phyloP scores from a whole-genome alignment of 2,329 filamentous ascomycete genomes.

The Alternaria sp. region DNA sequence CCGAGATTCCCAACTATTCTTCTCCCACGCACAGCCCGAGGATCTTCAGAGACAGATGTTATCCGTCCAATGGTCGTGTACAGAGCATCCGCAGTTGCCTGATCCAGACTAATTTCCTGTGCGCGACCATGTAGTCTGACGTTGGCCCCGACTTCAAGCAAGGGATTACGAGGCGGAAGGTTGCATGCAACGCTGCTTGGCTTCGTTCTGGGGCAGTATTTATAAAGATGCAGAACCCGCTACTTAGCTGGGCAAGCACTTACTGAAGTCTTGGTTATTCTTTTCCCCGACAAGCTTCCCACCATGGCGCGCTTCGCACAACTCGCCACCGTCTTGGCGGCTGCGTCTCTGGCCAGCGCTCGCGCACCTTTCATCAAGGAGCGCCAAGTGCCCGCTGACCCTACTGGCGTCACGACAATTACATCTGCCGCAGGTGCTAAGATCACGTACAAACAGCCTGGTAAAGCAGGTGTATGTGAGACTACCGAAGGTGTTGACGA shows the following conservation, averaged over 20 bases:
- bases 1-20: constrained; percentile 9
- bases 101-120: constrained; percentile 20
- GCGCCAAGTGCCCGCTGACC: constrained; percentile 42
- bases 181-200: not conserved
- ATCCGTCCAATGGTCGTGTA: constrained; percentile 22
- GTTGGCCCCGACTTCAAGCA: not conserved
- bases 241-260: constrained; percentile 8
- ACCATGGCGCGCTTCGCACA: constrained; percentile 37
- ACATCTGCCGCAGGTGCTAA: constrained; percentile 46
- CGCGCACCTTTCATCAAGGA: constrained; percentile 38
- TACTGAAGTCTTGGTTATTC: constrained; percentile 9
- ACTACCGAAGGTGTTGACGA: constrained; percentile 48
- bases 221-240: constrained; percentile 15
- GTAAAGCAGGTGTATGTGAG: constrained; percentile 56
- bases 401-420: constrained; percentile 44
- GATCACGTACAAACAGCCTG: constrained; percentile 49
- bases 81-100: constrained; percentile 21
- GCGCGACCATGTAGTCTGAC: constrained; percentile 7
- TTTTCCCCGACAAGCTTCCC: constrained; percentile 20
- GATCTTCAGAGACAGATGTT: constrained; percentile 17
- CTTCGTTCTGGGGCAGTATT: constrained; percentile 2
- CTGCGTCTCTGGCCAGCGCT: constrained; percentile 27
- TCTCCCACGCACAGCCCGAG: constrained; percentile 16
- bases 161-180: not conserved
- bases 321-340: constrained; percentile 33